These are phyloP conservation scores for Pseudozyma hubeiensis DNA, from an alignment of 1,284 basidiomycete genomes.

Conservation along the genomic window DNA sequence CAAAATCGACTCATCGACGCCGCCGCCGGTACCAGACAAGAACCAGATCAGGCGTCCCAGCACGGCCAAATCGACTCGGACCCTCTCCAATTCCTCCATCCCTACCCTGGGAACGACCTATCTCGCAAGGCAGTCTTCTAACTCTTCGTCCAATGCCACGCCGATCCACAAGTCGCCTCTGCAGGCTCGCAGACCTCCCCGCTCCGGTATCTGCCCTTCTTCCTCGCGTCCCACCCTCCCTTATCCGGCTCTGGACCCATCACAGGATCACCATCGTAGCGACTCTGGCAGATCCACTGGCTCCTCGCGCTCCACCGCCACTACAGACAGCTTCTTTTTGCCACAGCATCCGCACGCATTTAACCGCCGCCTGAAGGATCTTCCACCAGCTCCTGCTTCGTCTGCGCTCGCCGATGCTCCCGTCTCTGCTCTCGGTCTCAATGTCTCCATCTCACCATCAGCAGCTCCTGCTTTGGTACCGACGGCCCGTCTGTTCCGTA, in stretches of 20 bases:
- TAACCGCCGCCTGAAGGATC: constrained; percentile 27
- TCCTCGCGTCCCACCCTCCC: constrained; percentile 22
- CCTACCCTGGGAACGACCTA: constrained; percentile 12
- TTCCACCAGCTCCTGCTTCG: constrained; percentile 17
- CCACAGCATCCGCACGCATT: constrained; percentile 31
- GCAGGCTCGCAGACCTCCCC: constrained; percentile 14
- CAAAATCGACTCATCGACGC: background rate
- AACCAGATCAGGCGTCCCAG: constrained; percentile 1
- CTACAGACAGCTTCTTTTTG: constrained; percentile 39
- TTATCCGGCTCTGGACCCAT: constrained; percentile 14
- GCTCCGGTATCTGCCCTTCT: constrained; percentile 16
- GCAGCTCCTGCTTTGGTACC: constrained; percentile 1
- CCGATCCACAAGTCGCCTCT: constrained; percentile 11
- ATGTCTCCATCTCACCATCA: constrained; percentile 2
- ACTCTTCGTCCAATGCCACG: constrained; percentile 17
- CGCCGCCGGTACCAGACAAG: constrained; percentile 22
- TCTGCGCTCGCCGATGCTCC: constrained; percentile 11
- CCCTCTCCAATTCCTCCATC: constrained; percentile 17
- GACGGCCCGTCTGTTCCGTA: constrained; percentile 18
- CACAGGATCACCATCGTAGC: constrained; percentile 39
- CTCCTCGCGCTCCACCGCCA: constrained; percentile 40
- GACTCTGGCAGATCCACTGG: constrained; percentile 41
- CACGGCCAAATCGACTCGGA: constrained; percentile 10
- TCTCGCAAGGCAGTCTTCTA: constrained; percentile 21
- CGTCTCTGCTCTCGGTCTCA: constrained; percentile 16